Conservation (phyloP, 352 stramenopile species). For the Pseudoperonospora humuli region DNA sequence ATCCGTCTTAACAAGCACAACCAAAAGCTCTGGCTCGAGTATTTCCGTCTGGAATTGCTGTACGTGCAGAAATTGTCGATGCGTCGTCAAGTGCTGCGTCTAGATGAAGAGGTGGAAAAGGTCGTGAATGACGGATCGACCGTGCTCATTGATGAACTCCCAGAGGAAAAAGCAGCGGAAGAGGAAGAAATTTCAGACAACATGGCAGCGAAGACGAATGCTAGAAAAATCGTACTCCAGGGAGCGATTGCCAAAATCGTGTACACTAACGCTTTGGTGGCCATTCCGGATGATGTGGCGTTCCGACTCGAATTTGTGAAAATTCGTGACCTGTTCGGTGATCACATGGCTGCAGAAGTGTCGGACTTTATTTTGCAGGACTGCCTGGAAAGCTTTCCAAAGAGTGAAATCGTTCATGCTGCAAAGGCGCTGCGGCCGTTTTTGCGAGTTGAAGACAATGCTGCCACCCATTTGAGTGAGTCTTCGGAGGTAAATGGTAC, state of each 20-base stretch:
- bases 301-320: constrained; percentile 75
- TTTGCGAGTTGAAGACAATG: constrained; percentile 8
- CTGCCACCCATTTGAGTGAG: constrained; percentile 1
- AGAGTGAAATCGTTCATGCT: constrained; percentile 45
- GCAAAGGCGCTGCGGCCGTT: constrained; percentile 51
- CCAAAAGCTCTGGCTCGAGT: constrained; percentile 85
- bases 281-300: constrained; percentile 47
- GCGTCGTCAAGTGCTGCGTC: constrained; percentile 67
- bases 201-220: constrained; percentile 44
- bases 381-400: constrained; percentile 50
- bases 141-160: constrained; percentile 52
- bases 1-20: constrained; percentile 83
- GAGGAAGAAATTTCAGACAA: constrained; percentile 24
- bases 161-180: constrained; percentile 38
- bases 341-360: constrained; percentile 45
- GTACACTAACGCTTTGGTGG: constrained; percentile 60
- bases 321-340: constrained; percentile 70
- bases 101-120: constrained; percentile 36
- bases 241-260: constrained; percentile 80
- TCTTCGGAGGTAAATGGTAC: constrained; percentile 13
- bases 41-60: constrained; percentile 85
- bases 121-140: constrained; percentile 20
- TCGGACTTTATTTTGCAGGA: constrained; percentile 65
- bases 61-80: constrained; percentile 87
- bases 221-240: constrained; percentile 65